These are phyloP conservation scores for Cladosporium colombiae DNA, from an alignment of 2,329 filamentous ascomycete genomes.

Conservation along the genomic window DNA sequence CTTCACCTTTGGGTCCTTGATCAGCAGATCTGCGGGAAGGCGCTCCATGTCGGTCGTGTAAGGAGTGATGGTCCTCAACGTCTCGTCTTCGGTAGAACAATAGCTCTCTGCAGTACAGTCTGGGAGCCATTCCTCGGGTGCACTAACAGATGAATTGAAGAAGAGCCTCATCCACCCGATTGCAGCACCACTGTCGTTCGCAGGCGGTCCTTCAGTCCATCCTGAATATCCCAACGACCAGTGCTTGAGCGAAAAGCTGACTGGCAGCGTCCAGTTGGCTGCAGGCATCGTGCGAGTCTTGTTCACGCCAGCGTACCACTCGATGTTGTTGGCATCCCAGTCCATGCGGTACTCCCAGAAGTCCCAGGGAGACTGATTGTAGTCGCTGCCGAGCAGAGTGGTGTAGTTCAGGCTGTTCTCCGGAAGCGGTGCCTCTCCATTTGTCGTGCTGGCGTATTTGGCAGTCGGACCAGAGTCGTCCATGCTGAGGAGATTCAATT, in stretches of 20 bases:
- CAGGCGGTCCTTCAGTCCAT: conserved; percentile 49
- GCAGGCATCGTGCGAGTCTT: conserved; percentile 30
- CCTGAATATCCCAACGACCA: conserved; percentile 51
- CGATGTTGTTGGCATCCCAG: conserved; percentile 47
- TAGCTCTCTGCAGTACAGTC: conserved; percentile 17
- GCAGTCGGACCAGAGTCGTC: conserved; percentile 39
- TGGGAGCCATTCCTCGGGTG: conserved; percentile 25
- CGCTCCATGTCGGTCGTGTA: conserved; percentile 21
- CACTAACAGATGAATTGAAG: conserved; percentile 52
- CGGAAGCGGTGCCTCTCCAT: conserved; percentile 41
- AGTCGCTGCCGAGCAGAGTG: conserved; percentile 37
- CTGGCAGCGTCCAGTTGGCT: conserved; percentile 34
- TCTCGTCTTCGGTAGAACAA: conserved; percentile 34
- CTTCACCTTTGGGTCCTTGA: neutral
- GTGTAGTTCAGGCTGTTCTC: conserved; percentile 47
- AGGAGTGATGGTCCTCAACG: conserved; percentile 26
- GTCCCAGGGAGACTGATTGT: conserved; percentile 43
- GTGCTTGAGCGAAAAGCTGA: conserved; percentile 49
- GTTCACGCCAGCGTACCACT: conserved; percentile 43
- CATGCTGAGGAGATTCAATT: conserved; percentile 50
- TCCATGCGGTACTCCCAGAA: conserved; percentile 51
- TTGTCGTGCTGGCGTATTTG: conserved; percentile 43
- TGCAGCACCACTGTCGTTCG: conserved; percentile 42
- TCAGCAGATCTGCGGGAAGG: conserved; percentile 8
- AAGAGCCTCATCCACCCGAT: conserved; percentile 52